Base-by-base conservation (phyloP, 106 monocot genomes). In the Agapanthus africanus region DNA sequence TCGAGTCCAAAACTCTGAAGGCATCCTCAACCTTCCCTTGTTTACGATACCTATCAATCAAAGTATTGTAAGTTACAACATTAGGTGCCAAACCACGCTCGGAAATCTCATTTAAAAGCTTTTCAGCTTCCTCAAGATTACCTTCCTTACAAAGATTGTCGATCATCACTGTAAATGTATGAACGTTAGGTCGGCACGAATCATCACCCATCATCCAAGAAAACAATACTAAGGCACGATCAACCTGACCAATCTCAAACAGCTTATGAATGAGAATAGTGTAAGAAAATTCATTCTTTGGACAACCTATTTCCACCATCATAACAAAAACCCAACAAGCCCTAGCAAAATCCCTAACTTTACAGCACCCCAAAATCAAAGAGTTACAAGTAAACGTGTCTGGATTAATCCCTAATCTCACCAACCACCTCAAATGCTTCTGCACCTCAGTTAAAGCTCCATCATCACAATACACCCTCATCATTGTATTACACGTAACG, bases 391-490 rank as follows among this genome's bases (percentile, higher is more conserved):
- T 80, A 52, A 80, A 80, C 4, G 78, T 73, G 60, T 91, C 91
- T 21, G 71, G 82, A 7, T 40, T 69, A 36, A 80, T 44, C 49
- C 83, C 77, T 13, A 47, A 66, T 30, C 67, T 46, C 61, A 73
- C 14, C 33, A 87, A 80, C 50, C 68, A 63, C 25, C 68, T 63
- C 37, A 87, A 80, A 62, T 71, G 66, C 75, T 71, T 21, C 65
- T 79, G 77, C 5, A 77, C 87, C 63, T 75, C 79, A 15, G 21
- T 62, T 13, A 91, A 6, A 34, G 61, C 67, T 91, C 87, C 66
- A 91, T 77, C 78, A 87, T 80, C 3, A 70, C 87, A 84, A 39
- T 79, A 80, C 4, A 69, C 75, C 67, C 87, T 91, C 66, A 91
- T 77, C 78, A 87, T 80, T 1, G 80, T 82, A 27, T 91, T 91